Evolutionary conservation across 768 basidiomycete genomes (phyloP), one percentile per base, ranked within the genome.

Genomic region (Ramaria rubella): DNA sequence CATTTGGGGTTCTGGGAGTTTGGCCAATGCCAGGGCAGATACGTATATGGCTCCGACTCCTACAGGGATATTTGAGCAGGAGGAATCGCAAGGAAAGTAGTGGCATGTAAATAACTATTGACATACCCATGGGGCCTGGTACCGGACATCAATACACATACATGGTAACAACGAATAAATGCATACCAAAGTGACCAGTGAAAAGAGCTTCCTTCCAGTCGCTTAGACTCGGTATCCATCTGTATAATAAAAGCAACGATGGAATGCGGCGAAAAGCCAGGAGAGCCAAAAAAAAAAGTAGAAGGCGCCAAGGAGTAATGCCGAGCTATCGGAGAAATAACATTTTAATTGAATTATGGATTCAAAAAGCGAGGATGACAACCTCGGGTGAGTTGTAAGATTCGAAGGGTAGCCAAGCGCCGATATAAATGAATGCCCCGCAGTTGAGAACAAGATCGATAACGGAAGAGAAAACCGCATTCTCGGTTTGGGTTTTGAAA

Each of bases 31-130:
- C 24, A 92, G 69, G 0, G 82, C 85, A 11, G 87, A 83, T 55
- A 98, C 86, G 68, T 96, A 99, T 44, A 97, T 76, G 6, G 95
- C 87, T 0, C 88, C 84, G 23, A 97, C 94, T 49, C 94, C 94
- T 89, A 96, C 94, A 77, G 91, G 69, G 7, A 58, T 55, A 26
- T 52, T n/a, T 11, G 19, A 19, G 17, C 5, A 31, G 31, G 23
- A 19, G 49, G 12, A 33, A 3, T 30, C 30, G 43, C 6, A 27
- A 38, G 12, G 14, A n/a, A 38, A n/a, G 24, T 56, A 8, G n/a
- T 6, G 15, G 23, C 15, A 23, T 6, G 24, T 12, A 46, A 15
- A 21, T 23, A 30, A 4, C 0, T 8, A 52, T 86, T 0, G 87
- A 83, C 24, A 96, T 94, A 50, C 94, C 94, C 89, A 96, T 94